Evolutionary conservation across 2,329 filamentous ascomycete species (phyloP).

Genomic region (Xylariaceae sp.): DNA sequence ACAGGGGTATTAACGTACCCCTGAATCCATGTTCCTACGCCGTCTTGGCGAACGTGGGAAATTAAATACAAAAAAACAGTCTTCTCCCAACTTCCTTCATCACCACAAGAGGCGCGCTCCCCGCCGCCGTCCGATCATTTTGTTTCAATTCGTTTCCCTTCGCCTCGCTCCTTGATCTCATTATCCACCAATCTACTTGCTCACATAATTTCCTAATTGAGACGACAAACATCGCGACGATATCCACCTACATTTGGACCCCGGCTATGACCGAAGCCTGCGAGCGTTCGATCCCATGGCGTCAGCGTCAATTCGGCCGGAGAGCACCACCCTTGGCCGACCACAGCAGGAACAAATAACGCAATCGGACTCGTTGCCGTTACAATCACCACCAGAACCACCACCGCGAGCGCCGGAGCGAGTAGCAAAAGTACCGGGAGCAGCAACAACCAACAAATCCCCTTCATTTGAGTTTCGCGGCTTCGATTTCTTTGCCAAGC

Average conservation of each 20-base stretch:
- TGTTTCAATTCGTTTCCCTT: slow-evolving; percentile 1
- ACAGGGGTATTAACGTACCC: too few species aligned
- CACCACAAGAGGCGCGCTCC: slow-evolving; percentile 9
- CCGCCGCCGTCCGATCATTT: slow-evolving; percentile 32
- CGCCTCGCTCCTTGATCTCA: slow-evolving; percentile 5
- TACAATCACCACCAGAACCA: slow-evolving; percentile 11
- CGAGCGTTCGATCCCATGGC: slow-evolving; percentile 29
- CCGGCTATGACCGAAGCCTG: slow-evolving; percentile 8
- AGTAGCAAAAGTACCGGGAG: too few species aligned
- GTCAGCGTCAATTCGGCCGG: slow-evolving; percentile 18
- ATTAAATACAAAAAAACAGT: neutral
- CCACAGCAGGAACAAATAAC: slow-evolving; percentile 9
- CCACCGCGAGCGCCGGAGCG: slow-evolving; percentile 3
- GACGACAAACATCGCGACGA: slow-evolving; percentile 20
- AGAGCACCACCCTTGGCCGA: slow-evolving; percentile 12
- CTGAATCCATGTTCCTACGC: too few species aligned
- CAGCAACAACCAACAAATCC: slow-evolving; percentile 6
- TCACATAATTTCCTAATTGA: slow-evolving; percentile 20
- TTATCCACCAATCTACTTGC: slow-evolving; percentile 2
- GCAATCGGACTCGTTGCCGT: neutral
- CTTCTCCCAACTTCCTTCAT: slow-evolving; percentile 1
- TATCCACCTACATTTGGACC: neutral
- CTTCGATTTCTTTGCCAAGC: slow-evolving; percentile 37
- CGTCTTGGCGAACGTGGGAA: too few species aligned
- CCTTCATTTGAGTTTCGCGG: slow-evolving; percentile 35